Base-by-base conservation (phyloP, 495 filamentous ascomycete species). In the Sphaerosporella brunnea region DNA sequence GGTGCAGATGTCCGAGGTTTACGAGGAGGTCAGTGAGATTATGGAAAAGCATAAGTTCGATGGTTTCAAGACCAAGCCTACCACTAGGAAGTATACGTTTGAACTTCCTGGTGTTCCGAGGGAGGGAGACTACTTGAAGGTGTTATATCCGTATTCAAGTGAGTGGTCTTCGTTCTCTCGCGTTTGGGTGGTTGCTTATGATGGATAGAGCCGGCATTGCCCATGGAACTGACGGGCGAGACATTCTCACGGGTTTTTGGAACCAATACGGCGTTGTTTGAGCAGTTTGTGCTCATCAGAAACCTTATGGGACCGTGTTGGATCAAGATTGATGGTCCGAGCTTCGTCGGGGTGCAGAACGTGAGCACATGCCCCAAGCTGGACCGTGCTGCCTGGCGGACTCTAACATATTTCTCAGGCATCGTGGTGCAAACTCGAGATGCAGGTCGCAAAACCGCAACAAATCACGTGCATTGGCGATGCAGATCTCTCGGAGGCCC, bases 271-370 rank as follows among this genome's bases (percentile, higher is more conserved):
- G 76, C 84, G 2, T 68, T 96, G 0, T 97, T 97, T 53, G 90
- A 97, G 57, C 90, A 97, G 56, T 97, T 97, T 57, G 92, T 95
- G 11, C 71, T 97, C 10, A 95, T 85, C 82, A 94, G 92, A 64
- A 86, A 88, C 52, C 82, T 97, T 49, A 96, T 93, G 86, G 90
- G 90, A 0, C 90, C 90, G 9, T 97, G 92, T 66, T 97, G 90
- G 90, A 71, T 97, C 15, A 82, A 75, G 58, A 85, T 97, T 48
- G 72, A 83, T 50, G 80, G 78, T 46, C 82, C 79, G 26, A 75
- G 94, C 59, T 93, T 93, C 63, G 69, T 72, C 10, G 69, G 80
- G 1, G 65, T 94, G n/a, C 85, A 79, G 62, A 95, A 95, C 56
- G 47, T 53, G 40, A 36, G 26, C 11, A 1, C 16, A 36, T 44